phyloP scores from a whole-genome alignment of 2,329 filamentous ascomycete species.

The Epichloe brachyelytri region DNA sequence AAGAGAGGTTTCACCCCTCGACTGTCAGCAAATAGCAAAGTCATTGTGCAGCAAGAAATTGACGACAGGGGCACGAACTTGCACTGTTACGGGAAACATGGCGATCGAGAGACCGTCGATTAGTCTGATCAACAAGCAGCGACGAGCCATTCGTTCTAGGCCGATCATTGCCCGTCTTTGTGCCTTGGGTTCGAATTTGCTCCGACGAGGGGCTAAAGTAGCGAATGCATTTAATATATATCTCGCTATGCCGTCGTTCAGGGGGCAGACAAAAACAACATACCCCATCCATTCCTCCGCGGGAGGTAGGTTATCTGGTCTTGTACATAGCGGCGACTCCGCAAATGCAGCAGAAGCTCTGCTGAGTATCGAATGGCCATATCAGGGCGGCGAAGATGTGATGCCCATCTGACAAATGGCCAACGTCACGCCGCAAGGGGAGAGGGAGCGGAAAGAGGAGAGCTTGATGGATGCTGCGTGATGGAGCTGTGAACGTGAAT shows the following conservation, averaged over 20 bases:
- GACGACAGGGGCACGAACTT: constrained; percentile 31
- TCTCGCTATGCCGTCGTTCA: background rate
- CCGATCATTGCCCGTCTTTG: constrained; percentile 31
- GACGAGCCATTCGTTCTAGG: constrained; percentile 30
- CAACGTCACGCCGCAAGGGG: constrained; percentile 10
- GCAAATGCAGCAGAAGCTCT: constrained; percentile 63
- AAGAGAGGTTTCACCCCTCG: background rate
- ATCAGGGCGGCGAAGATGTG: constrained; percentile 19
- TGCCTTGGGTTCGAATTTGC: constrained; percentile 28
- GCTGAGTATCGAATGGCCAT: constrained; percentile 58
- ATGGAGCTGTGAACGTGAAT: background rate
- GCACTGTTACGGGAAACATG: constrained; percentile 42
- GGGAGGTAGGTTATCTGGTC: constrained; percentile 66
- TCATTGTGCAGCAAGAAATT: background rate
- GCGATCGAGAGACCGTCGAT: constrained; percentile 40
- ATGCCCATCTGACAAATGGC: constrained; percentile 24
- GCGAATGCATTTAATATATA: background rate
- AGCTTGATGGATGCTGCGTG: background rate
- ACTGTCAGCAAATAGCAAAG: background rate
- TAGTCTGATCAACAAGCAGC: constrained; percentile 36
- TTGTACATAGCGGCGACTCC: constrained; percentile 73
- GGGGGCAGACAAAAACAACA: constrained; percentile 17
- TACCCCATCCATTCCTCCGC: constrained; percentile 97
- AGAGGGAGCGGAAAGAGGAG: background rate
- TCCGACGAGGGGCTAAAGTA: constrained; percentile 31